Conservation (phyloP, 2,329 filamentous ascomycete genomes). For the Penicillium psychrosexuale region DNA sequence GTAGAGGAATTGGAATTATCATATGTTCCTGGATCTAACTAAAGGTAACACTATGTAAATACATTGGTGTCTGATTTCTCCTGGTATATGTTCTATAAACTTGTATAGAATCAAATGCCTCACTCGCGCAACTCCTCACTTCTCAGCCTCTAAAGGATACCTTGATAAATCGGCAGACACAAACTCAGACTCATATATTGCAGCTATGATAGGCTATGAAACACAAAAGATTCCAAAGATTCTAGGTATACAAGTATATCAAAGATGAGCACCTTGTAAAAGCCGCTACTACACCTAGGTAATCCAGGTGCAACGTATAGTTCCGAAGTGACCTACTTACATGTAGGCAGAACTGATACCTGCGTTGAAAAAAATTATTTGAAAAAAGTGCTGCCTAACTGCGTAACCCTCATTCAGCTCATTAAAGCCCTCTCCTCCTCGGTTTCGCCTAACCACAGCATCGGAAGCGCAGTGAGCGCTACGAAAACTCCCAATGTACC, state of each 20-base stretch:
- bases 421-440: conserved; percentile 2
- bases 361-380: neutral
- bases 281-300: neutral
- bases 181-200: neutral
- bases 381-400: conserved; percentile 4
- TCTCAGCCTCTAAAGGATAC: neutral
- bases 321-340: neutral
- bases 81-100: neutral
- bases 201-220: too few relatives aligned
- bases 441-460: conserved; percentile 20
- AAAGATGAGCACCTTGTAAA: neutral
- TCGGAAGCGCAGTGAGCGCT: conserved; percentile 27
- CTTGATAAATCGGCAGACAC: neutral
- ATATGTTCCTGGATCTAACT: neutral
- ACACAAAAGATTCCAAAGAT: neutral
- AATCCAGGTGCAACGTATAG: neutral
- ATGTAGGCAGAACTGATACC: neutral
- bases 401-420: conserved; percentile 7
- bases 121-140: neutral
- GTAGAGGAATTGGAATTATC: neutral
- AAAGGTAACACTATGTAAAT: neutral
- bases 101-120: neutral
- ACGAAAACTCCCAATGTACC: conserved; percentile 29
- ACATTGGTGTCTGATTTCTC: neutral
- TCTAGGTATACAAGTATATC: neutral